phyloP scores from a whole-genome alignment of 2,329 filamentous ascomycete genomes.

The Botryosphaeria dothidea region DNA sequence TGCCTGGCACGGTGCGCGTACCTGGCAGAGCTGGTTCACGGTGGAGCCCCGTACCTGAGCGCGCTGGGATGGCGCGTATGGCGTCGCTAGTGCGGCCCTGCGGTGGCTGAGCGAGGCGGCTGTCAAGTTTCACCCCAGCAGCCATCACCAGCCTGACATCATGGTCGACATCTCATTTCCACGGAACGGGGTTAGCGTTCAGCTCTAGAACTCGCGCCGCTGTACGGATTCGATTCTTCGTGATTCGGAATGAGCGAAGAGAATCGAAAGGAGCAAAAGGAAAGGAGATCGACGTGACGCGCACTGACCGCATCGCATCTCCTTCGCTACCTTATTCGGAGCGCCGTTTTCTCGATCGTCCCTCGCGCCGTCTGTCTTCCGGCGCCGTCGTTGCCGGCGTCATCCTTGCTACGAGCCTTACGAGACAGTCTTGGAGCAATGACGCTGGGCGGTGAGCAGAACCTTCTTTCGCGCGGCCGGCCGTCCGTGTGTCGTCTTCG shows the following conservation, averaged over 20 bases:
- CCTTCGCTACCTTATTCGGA: background rate
- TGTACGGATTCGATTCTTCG: background rate
- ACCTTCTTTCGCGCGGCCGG: background rate
- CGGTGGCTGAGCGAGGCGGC: conserved; percentile 3
- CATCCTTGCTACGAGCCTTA: background rate
- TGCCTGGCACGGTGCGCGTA: background rate
- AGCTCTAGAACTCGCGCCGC: background rate
- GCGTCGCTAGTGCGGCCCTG: background rate
- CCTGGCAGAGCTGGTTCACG: background rate
- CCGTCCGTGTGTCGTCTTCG: background rate
- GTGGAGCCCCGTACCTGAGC: background rate
- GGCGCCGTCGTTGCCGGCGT: background rate
- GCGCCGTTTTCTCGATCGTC: conserved; percentile 8
- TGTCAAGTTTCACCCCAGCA: conserved; percentile 8
- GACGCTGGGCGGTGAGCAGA: background rate
- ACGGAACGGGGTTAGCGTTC: background rate
- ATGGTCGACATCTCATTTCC: background rate
- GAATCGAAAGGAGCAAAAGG: too few species aligned
- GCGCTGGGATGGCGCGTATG: background rate
- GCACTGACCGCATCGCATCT: background rate
- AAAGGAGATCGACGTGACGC: background rate
- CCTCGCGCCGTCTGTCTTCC: background rate
- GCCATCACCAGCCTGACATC: background rate
- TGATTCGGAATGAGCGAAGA: background rate
- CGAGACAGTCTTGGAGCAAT: background rate